These are phyloP conservation scores for Wickerhamiella infanticola DNA, from an alignment of 1,139 yeast genomes.

Conservation along the genomic window DNA sequence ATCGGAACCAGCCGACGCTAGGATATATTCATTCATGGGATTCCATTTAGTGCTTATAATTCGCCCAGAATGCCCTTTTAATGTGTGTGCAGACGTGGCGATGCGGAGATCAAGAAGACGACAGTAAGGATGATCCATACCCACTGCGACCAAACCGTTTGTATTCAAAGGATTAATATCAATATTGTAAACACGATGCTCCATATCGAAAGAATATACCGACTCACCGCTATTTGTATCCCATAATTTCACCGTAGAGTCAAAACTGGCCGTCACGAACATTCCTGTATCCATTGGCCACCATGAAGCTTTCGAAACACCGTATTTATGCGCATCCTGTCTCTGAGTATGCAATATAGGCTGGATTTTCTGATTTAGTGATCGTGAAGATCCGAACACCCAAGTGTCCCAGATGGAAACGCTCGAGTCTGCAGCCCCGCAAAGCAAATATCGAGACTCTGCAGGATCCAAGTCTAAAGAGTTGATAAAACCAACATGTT, in stretches of 20 bases:
- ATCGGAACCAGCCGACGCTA: slow-evolving; percentile 66
- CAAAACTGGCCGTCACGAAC: slow-evolving; percentile 73
- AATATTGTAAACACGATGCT: slow-evolving; percentile 26
- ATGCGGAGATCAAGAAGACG: slow-evolving; percentile 59
- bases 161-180: slow-evolving; percentile 27
- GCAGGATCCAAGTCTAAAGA: slow-evolving; percentile 46
- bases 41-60: slow-evolving; percentile 64
- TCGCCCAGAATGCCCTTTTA: slow-evolving; percentile 45
- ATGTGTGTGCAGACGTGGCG: slow-evolving; percentile 53
- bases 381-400: neutral
- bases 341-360: slow-evolving; percentile 35
- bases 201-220: slow-evolving; percentile 49
- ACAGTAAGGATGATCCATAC: slow-evolving; percentile 54
- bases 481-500: slow-evolving; percentile 36
- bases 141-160: slow-evolving; percentile 50
- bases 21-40: slow-evolving; percentile 42
- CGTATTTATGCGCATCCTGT: slow-evolving; percentile 48
- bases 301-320: slow-evolving; percentile 66
- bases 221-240: slow-evolving; percentile 50
- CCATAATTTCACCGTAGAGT: slow-evolving; percentile 66
- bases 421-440: slow-evolving; percentile 69
- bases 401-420: slow-evolving; percentile 25
- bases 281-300: slow-evolving; percentile 83
- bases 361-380: slow-evolving; percentile 7
- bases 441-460: slow-evolving; percentile 37